Evolutionary conservation across 805 yeast genomes (phyloP).

Genomic region (Saccharomyces kudriavzevii): DNA sequence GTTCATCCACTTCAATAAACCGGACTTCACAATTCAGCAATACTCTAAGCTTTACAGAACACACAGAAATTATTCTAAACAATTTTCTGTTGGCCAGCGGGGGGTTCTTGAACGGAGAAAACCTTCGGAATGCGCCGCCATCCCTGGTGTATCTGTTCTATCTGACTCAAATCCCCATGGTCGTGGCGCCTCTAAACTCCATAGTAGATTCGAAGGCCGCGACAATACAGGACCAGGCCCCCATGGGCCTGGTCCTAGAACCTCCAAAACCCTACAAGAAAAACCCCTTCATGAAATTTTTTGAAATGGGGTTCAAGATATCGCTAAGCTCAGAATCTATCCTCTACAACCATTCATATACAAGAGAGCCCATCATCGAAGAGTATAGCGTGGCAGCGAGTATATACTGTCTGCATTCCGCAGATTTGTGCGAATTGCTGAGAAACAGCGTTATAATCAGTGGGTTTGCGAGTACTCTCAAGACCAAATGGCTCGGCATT

Average conservation of each 20-base stretch:
- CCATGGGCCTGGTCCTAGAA: not conserved
- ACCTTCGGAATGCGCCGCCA: slow-evolving; percentile 19
- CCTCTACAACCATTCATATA: slow-evolving; percentile 26
- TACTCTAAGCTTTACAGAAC: slow-evolving; percentile 18
- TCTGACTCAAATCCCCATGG: slow-evolving; percentile 25
- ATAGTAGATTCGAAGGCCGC: not conserved
- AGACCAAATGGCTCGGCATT: not conserved
- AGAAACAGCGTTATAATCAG: slow-evolving; percentile 25
- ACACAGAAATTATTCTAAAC: slow-evolving; percentile 22
- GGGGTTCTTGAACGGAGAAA: slow-evolving; percentile 25
- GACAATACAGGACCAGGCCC: not conserved
- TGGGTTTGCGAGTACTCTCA: slow-evolving; percentile 19
- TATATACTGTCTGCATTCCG: slow-evolving; percentile 25
- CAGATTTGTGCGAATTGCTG: slow-evolving; percentile 28
- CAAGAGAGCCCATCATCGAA: slow-evolving; percentile 28
- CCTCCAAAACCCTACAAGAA: slow-evolving; percentile 10
- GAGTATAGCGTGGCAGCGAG: slow-evolving; percentile 32
- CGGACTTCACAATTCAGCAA: slow-evolving; percentile 26
- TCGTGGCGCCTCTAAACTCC: slow-evolving; percentile 20
- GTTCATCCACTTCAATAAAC: slow-evolving; percentile 13
- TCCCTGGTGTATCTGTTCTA: slow-evolving; percentile 21
- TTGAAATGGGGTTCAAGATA: slow-evolving; percentile 24
- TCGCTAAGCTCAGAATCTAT: slow-evolving; percentile 24
- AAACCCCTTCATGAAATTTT: slow-evolving; percentile 27
- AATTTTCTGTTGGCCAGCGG: slow-evolving; percentile 25